A percentile compares a stretch with the other conserved stretches of the same genome.
Conservation (phyloP, 306 rosid genomes). For the Oemleria cerasiformis region DNA sequence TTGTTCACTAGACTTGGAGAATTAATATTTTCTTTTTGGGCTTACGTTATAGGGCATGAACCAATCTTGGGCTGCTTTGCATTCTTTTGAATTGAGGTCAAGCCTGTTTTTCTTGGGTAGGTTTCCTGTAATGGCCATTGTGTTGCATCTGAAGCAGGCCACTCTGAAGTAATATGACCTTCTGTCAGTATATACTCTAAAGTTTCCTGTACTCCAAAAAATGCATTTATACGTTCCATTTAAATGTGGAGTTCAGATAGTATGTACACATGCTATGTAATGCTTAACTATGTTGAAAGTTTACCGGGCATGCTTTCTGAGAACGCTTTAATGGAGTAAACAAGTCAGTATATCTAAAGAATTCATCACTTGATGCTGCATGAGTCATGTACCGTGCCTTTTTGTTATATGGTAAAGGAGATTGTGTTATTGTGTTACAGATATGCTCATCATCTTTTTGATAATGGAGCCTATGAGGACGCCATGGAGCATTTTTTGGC, state of each 20-base stretch:
- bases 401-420: conserved; percentile 21
- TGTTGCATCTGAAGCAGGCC: not conserved
- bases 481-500: conserved; percentile 96
- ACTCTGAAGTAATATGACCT: not conserved
- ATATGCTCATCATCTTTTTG: conserved; percentile 94
- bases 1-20: not conserved
- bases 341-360: not conserved
- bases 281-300: not conserved
- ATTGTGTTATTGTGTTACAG: conserved; percentile 43
- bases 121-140: not conserved
- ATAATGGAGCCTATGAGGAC: conserved; percentile 90
- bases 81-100: not conserved
- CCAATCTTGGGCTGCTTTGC: not conserved
- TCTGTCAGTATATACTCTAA: too few relatives aligned
- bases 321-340: not conserved
- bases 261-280: not conserved
- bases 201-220: too few relatives aligned
- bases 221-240: not conserved
- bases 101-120: not conserved
- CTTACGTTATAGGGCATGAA: not conserved
- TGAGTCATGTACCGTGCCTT: not conserved
- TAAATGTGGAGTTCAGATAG: not conserved
- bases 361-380: not conserved
- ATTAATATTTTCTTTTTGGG: not conserved
- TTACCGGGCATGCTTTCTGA: not conserved